These are phyloP conservation scores for Austroboletus eburneus DNA, from an alignment of 768 basidiomycete genomes.

Conservation along the genomic window DNA sequence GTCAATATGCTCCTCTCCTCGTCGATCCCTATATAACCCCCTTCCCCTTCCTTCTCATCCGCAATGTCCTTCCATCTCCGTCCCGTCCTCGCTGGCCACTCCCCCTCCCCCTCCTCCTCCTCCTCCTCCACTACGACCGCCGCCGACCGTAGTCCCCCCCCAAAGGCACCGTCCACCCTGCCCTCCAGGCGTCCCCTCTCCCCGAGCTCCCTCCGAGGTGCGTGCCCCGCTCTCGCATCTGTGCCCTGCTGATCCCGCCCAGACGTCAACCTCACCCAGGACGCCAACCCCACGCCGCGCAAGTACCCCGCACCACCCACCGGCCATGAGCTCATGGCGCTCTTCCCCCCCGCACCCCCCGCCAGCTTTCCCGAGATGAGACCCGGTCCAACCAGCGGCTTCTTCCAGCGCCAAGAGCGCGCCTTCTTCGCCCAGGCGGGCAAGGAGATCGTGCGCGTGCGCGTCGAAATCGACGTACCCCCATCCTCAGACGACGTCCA, in stretches of 20 bases:
- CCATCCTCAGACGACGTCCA: conserved; percentile 15
- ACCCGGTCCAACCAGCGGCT: conserved; percentile 65
- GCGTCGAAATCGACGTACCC: conserved; percentile 61
- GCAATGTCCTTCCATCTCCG: conserved; percentile 52
- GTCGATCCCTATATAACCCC: not conserved
- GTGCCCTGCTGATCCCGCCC: conserved; percentile 13
- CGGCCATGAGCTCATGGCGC: conserved; percentile 80
- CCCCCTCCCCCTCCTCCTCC: conserved; percentile 55
- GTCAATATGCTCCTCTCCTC: no score
- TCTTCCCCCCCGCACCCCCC: conserved; percentile 73
- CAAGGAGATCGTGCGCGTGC: conserved; percentile 71
- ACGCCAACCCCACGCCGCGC: conserved; percentile 44
- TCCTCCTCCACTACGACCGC: conserved; percentile 46
- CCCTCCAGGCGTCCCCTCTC: conserved; percentile 54
- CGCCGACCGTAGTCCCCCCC: conserved; percentile 38
- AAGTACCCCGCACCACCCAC: conserved; percentile 75
- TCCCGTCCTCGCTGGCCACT: conserved; percentile 45
- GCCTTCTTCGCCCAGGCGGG: conserved; percentile 79
- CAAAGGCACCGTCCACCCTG: conserved; percentile 5
- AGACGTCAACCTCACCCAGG: conserved; percentile 65
- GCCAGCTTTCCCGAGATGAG: conserved; percentile 50
- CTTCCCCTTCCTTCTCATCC: conserved; percentile 33
- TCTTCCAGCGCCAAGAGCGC: conserved; percentile 72
- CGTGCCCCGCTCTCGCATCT: not conserved
- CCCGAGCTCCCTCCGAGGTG: conserved; percentile 61